Evolutionary conservation across 1,284 basidiomycete genomes (phyloP), one percentile per base, ranked within the genome.

Genomic region (Trametes polyzona): DNA sequence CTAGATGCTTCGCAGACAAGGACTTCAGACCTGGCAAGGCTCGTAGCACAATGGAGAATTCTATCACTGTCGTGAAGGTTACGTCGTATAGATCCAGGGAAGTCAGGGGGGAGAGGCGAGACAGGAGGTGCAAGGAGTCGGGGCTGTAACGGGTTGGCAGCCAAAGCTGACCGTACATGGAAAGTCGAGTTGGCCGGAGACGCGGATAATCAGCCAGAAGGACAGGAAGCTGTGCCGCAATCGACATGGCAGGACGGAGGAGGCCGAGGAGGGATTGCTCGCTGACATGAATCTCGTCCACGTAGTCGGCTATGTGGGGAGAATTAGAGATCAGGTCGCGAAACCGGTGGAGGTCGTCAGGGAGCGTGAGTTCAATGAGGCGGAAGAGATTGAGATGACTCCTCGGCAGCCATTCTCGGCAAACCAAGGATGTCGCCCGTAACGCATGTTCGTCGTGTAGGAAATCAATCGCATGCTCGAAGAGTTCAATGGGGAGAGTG

Each of bases 321-420:
- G 57, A 12, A 10, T 47, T 17, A 2, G 46, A 16, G n/a, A 65
- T 54, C 11, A 65, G 47, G 1, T 47, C 27, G 1, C 32, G 27
- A 27, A 65, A 39, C 8, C 43, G 35, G n/a, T 62, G 51, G 2
- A 62, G 47, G 10, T 61, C 37, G 4, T 16, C 4, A 3, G 62
- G 56, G 4, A 54, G 29, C 29, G 36, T 27, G 10, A 65, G 47
- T 4, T 58, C 54, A 33, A 65, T 42, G 27, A 43, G 36, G 29
- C 52, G 55, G 35, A 66, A 66, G 37, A 66, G 61, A 27, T 66
- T 62, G 46, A 57, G 57, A 5, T 58, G 63, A 41, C 61, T 62
- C 12, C 61, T 42, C 5, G 59, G 46, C 2, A 61, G 44, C 63
- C 63, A 66, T 23, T 48, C 54, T 35, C 46, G 57, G 57, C 59